Conservation (phyloP, 1,284 basidiomycete species). For the Ceratobasidium sp. region DNA sequence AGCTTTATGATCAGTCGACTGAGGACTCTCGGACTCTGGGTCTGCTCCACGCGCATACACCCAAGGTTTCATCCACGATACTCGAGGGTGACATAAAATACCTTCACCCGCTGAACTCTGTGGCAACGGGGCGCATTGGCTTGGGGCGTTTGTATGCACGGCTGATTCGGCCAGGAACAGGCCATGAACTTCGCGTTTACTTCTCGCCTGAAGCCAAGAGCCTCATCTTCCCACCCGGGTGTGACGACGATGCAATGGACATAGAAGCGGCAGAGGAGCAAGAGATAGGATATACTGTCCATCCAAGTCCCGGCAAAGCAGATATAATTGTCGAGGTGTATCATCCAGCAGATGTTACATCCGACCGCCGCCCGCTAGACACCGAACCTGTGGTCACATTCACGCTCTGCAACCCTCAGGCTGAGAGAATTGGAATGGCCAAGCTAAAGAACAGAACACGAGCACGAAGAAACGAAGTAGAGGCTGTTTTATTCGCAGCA, state of each 20-base stretch:
- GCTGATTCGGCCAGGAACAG: constrained; percentile 9
- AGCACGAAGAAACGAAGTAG: constrained; percentile 26
- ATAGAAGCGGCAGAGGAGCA: not conserved
- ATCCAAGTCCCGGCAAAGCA: constrained; percentile 16
- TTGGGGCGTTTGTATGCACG: constrained; percentile 21
- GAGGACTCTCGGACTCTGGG: constrained; percentile 59
- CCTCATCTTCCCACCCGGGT: not conserved
- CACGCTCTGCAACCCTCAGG: not conserved
- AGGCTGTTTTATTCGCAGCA: constrained; percentile 32
- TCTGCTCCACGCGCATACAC: constrained; percentile 2
- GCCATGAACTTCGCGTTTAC: constrained; percentile 24
- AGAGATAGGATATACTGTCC: constrained; percentile 27
- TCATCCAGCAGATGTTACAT: not conserved
- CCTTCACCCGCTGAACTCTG: not conserved
- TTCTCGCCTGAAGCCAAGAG: constrained; percentile 38
- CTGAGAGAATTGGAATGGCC: constrained; percentile 1
- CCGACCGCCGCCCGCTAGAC: not conserved
- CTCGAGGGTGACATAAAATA: not conserved
- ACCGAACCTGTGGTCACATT: constrained; percentile 11
- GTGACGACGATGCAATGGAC: not conserved
- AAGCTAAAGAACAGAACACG: constrained; percentile 19
- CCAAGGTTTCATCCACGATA: constrained; percentile 1
- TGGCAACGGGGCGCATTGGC: too few relatives aligned
- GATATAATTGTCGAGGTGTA: constrained; percentile 29
- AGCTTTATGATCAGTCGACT: constrained; percentile 72